Percentiles rank a stretch among this genome's conserved stretches.
Evolutionary conservation across 495 filamentous ascomycete genomes (phyloP).

Genomic region (Penicillium lividum): DNA sequence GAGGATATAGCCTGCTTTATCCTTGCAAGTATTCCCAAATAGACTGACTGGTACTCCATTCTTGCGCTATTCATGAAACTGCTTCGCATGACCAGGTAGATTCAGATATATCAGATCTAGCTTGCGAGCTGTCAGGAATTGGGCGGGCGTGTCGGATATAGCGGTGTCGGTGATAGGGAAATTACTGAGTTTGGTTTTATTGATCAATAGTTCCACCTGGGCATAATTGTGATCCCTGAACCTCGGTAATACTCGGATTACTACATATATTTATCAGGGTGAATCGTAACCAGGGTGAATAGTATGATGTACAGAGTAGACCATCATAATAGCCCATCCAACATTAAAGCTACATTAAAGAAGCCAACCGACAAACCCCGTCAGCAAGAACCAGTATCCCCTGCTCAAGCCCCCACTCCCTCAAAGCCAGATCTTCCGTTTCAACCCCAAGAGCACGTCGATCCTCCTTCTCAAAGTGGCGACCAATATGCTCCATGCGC

Average conservation of each 20-base stretch:
- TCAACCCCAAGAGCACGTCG: conserved; percentile 25
- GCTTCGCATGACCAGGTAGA: not conserved
- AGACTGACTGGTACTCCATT: too few relatives aligned
- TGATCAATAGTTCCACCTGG: not conserved
- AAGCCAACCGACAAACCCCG: conserved; percentile 13
- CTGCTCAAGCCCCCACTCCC: conserved; percentile 53
- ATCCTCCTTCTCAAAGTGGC: conserved; percentile 66
- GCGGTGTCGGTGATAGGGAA: too few relatives aligned
- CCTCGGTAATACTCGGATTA: not conserved
- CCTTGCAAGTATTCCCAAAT: too few relatives aligned
- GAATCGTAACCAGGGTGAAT: too few relatives aligned
- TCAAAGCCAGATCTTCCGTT: conserved; percentile 47
- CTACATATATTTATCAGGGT: too few relatives aligned
- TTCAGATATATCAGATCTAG: not conserved
- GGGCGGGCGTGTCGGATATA: not conserved
- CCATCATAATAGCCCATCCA: not conserved
- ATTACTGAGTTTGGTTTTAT: not conserved
- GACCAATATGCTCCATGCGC: conserved; percentile 88
- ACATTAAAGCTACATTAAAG: not conserved
- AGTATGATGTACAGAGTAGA: too few relatives aligned
- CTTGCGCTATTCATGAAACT: too few relatives aligned
- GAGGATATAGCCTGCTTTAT: too few relatives aligned
- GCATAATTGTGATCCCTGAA: not conserved
- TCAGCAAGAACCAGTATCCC: conserved; percentile 39
- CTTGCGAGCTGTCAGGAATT: not conserved